phyloP scores from a whole-genome alignment of 139 green algal genomes.

The Picochlorum costavermella region DNA sequence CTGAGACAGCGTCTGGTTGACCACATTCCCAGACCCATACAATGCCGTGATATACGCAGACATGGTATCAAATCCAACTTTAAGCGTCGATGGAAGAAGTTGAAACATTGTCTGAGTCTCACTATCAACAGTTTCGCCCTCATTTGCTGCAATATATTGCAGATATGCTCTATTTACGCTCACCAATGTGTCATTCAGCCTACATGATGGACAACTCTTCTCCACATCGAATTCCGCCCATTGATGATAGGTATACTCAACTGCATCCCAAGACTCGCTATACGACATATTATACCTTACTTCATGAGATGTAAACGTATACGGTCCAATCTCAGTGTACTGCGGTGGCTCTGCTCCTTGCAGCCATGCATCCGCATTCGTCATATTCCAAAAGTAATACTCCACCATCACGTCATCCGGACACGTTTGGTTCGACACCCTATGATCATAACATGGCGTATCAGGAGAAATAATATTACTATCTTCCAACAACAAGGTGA shows the following conservation, averaged over 20 bases:
- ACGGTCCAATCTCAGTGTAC: conserved; percentile 32
- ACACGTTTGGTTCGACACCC: conserved; percentile 7
- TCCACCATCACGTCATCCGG: conserved; percentile 12
- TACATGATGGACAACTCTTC: conserved; percentile 20
- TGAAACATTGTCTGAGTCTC: conserved; percentile 2
- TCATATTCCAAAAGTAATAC: conserved; percentile 39
- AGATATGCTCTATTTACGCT: conserved; percentile 24
- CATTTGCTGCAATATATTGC: conserved; percentile 2
- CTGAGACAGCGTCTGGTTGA: conserved; percentile 4
- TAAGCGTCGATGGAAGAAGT: conserved; percentile 8
- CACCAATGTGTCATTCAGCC: conserved; percentile 14
- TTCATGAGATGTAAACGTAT: conserved; percentile 20
- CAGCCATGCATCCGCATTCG: conserved; percentile 29
- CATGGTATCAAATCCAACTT: not conserved
- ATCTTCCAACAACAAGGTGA: conserved; percentile 13
- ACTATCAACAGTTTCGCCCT: not conserved
- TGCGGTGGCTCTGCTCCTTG: conserved; percentile 14
- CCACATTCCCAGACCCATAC: not conserved
- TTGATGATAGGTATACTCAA: conserved; percentile 23
- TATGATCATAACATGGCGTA: conserved; percentile 24
- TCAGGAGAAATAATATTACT: conserved; percentile 19
- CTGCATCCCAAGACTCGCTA: conserved; percentile 16
- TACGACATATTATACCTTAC: conserved; percentile 25
- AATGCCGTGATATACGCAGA: not conserved
- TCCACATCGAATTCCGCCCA: conserved; percentile 6